Conservation (phyloP, 306 rosid genomes). For the Cicer arietinum region DNA sequence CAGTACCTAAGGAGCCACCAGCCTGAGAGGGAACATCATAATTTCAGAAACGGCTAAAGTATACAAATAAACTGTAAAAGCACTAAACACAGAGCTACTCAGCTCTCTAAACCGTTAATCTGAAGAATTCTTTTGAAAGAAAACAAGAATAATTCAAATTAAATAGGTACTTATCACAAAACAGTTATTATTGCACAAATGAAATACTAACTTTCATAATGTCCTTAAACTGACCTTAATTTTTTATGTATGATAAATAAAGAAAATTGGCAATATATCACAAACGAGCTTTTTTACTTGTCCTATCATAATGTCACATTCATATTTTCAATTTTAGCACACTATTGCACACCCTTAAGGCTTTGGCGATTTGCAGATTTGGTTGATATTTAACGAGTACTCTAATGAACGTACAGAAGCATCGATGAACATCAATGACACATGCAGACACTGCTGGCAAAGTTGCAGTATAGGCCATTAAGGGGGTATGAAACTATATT, state of each 20-base stretch:
- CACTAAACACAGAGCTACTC: conserved; percentile 10
- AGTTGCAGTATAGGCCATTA: not conserved
- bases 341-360: not conserved
- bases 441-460: not conserved
- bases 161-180: conserved; percentile 12
- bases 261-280: conserved; percentile 26
- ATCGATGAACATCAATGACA: not conserved
- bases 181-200: conserved; percentile 12
- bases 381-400: not conserved
- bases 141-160: conserved; percentile 1
- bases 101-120: conserved; percentile 21
- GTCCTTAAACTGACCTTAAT: conserved; percentile 14
- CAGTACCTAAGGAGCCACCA: conserved; percentile 89
- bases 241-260: conserved; percentile 15
- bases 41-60: conserved; percentile 29
- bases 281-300: conserved; percentile 1
- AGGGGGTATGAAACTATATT: not conserved
- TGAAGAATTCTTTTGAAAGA: conserved; percentile 10
- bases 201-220: not conserved
- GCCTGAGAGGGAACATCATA: conserved; percentile 56
- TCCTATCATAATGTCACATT: conserved; percentile 20
- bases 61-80: conserved; percentile 21
- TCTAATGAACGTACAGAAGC: not conserved
- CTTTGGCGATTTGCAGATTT: not conserved
- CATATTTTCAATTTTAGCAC: conserved; percentile 1